Conservation (phyloP, 139 green algal genomes). For the Astrephomene gubernaculifera region DNA sequence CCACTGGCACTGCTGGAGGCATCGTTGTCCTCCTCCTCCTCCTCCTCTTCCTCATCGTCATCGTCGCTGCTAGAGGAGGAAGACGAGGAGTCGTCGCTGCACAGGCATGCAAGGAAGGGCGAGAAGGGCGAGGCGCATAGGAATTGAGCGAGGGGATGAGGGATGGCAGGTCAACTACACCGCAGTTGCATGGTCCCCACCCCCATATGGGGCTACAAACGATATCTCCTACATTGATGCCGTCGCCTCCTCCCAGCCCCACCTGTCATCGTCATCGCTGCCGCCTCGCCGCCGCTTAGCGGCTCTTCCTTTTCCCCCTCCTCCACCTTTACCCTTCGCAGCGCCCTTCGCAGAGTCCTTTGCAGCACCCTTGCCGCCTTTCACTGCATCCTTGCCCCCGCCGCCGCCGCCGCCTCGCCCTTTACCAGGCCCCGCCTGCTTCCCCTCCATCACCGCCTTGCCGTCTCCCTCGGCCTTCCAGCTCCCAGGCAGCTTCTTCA, state of each 20-base stretch:
- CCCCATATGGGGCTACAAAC: too few relatives aligned
- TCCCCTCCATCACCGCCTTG: background rate
- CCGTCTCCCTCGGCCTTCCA: constrained; percentile 5
- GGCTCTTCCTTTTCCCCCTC: background rate
- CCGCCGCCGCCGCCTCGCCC: background rate
- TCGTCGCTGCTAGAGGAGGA: background rate
- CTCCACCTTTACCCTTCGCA: background rate
- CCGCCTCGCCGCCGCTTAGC: too few relatives aligned
- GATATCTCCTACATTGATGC: too few relatives aligned
- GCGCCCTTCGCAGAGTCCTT: background rate
- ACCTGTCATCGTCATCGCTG: too few relatives aligned
- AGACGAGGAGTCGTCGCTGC: background rate
- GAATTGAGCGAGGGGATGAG: too few relatives aligned
- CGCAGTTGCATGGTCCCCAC: too few relatives aligned
- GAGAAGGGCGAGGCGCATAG: too few relatives aligned
- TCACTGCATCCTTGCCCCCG: background rate
- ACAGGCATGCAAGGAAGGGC: background rate
- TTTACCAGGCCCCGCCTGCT: background rate
- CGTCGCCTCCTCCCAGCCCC: too few relatives aligned
- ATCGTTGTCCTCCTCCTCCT: constrained; percentile 20
- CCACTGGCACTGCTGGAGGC: background rate
- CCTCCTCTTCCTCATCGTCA: background rate
- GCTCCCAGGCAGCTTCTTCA: constrained; percentile 11
- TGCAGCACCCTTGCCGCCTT: background rate
- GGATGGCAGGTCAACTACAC: too few relatives aligned